These are phyloP conservation scores for Claviceps sp. DNA, from an alignment of 2,329 filamentous ascomycete genomes.

Conservation along the genomic window DNA sequence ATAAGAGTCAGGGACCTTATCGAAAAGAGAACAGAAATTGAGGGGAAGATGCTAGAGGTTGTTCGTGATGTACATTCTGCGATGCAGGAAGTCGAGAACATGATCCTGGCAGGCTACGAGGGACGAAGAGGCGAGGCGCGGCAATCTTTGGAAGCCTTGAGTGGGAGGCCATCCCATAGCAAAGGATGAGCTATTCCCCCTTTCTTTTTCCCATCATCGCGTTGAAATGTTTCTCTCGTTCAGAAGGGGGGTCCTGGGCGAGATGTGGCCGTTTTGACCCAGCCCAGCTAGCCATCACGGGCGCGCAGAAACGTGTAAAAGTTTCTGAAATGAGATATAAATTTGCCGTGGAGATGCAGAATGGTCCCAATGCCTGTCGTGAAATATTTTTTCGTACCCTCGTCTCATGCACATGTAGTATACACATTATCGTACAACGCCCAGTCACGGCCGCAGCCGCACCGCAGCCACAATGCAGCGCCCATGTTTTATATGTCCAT, in stretches of 20 bases:
- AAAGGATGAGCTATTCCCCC: not conserved
- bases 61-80: conserved; percentile 9
- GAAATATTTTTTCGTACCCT: conserved; percentile 1
- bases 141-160: conserved; percentile 3
- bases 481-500: not conserved
- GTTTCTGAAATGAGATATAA: too few relatives aligned
- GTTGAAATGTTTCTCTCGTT: not conserved
- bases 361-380: conserved; percentile 1
- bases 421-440: conserved; percentile 9
- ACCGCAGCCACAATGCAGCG: not conserved
- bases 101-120: conserved; percentile 17
- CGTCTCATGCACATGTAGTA: conserved; percentile 11
- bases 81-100: conserved; percentile 14
- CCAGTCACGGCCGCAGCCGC: too few relatives aligned
- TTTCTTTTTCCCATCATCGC: not conserved
- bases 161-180: not conserved
- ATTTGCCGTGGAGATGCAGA: not conserved
- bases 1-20: conserved; percentile 10
- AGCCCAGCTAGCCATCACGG: not conserved
- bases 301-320: not conserved
- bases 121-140: conserved; percentile 15
- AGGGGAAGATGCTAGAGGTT: conserved; percentile 15
- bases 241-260: not conserved
- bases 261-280: not conserved
- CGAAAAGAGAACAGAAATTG: conserved; percentile 15